Evolutionary conservation across 768 basidiomycete species (phyloP).

Genomic region (Pleurotus sapidus): DNA sequence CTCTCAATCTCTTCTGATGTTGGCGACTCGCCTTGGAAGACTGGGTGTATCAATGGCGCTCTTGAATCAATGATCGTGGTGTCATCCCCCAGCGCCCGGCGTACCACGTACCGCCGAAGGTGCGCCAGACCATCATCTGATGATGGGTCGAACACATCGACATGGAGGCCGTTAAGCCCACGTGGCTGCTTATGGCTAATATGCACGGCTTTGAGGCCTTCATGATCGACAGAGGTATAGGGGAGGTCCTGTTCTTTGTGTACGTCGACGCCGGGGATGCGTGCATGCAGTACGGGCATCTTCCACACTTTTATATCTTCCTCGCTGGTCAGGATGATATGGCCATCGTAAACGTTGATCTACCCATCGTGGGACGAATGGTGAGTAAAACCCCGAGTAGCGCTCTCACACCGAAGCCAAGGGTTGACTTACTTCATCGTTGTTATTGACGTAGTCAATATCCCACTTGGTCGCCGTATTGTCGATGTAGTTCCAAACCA

Average conservation of each 20-base stretch:
- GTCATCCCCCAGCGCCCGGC: not conserved
- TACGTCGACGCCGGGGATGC: slow-evolving; percentile 4
- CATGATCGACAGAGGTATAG: not conserved
- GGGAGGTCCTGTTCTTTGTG: not conserved
- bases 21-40: slow-evolving; percentile 4
- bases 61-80: not conserved
- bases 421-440: slow-evolving; percentile 6
- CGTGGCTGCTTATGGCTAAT: not conserved
- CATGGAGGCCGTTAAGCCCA: not conserved
- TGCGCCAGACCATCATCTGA: not conserved
- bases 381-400: not conserved
- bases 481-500: slow-evolving; percentile 8
- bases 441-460: not conserved
- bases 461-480: slow-evolving; percentile 7
- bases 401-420: slow-evolving; percentile 3
- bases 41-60: not conserved
- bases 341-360: not conserved
- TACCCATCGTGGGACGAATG: not conserved
- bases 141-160: not conserved
- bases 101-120: not conserved
- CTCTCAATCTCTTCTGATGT: not conserved
- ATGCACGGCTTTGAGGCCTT: not conserved
- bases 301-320: slow-evolving; percentile 2
- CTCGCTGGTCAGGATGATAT: slow-evolving; percentile 1
- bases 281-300: not conserved